phyloP scores from a whole-genome alignment of 2,329 filamentous ascomycete genomes.

The Fusarium duplospermum region DNA sequence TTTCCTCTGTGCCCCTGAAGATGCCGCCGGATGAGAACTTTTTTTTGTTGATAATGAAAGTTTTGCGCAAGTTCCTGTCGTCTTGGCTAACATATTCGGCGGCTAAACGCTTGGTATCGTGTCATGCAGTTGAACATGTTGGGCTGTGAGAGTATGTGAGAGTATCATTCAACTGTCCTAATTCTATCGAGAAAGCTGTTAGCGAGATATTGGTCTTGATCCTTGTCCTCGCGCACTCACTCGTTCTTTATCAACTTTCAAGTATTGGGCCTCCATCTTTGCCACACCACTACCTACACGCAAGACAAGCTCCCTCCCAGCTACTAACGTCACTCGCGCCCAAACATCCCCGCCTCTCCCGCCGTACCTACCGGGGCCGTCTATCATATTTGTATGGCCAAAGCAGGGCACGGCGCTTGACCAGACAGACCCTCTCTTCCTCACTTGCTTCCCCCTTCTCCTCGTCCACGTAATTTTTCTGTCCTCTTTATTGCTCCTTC shows the following conservation, averaged over 20 bases:
- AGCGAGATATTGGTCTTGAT: not conserved
- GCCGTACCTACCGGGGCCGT: not conserved
- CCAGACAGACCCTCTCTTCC: slow-evolving; percentile 21
- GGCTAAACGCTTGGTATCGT: slow-evolving; percentile 7
- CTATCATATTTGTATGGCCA: slow-evolving; percentile 1
- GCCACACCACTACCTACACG: not conserved
- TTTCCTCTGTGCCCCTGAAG: slow-evolving; percentile 5
- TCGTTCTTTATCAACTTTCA: not conserved
- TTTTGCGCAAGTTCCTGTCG: not conserved
- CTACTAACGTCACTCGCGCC: slow-evolving; percentile 1
- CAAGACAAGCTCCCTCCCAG: slow-evolving; percentile 22
- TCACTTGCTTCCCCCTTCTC: not conserved
- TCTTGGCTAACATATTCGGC: slow-evolving; percentile 3
- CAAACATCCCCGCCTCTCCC: not conserved
- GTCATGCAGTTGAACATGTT: not conserved
- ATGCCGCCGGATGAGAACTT: slow-evolving; percentile 9
- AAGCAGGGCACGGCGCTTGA: slow-evolving; percentile 27
- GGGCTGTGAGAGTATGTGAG: not conserved
- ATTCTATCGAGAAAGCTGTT: not conserved
- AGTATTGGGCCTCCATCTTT: not conserved
- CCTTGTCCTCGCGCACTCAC: not conserved
- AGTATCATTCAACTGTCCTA: not conserved
- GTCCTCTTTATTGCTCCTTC: slow-evolving; percentile 8
- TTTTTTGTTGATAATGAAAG: not conserved
- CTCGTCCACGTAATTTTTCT: not conserved